Conservation (phyloP, 495 filamentous ascomycete species). For the Aspergillus conjunctus region DNA sequence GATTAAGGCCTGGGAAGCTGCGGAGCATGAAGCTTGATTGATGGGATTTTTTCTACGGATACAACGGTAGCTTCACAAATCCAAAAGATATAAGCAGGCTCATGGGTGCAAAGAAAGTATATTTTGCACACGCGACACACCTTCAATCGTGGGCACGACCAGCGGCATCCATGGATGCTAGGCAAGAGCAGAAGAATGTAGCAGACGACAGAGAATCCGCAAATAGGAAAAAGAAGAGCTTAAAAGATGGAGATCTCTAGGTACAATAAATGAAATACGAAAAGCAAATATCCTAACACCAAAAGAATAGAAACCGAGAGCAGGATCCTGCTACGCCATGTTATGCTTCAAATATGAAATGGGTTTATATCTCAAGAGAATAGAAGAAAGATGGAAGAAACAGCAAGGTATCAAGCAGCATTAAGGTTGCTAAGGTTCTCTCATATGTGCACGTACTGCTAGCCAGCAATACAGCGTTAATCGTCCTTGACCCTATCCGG, state of each 20-base stretch:
- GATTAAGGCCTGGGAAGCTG: neutral
- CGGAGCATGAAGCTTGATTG: neutral
- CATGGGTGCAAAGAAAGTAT: neutral
- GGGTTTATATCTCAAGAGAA: slow-evolving; percentile 14
- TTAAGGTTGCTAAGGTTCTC: slow-evolving; percentile 22
- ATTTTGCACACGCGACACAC: slow-evolving; percentile 10
- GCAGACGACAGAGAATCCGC: neutral
- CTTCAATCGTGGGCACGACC: slow-evolving; percentile 17
- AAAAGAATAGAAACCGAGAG: slow-evolving; percentile 11
- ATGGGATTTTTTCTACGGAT: neutral
- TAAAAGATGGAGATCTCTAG: slow-evolving; percentile 7
- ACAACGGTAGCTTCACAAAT: neutral
- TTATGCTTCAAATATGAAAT: slow-evolving; percentile 25
- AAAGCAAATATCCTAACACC: slow-evolving; percentile 17
- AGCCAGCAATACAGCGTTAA: slow-evolving; percentile 19
- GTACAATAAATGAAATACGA: slow-evolving; percentile 16
- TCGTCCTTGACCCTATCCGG: slow-evolving; percentile 37
- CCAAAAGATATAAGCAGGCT: neutral
- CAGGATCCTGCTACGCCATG: slow-evolving; percentile 21
- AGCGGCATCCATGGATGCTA: slow-evolving; percentile 5
- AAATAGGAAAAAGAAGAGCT: neutral
- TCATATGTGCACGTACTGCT: neutral
- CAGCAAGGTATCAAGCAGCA: slow-evolving; percentile 22
- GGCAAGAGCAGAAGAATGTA: neutral
- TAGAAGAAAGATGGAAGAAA: slow-evolving; percentile 5